Base-by-base conservation (phyloP, 176 grass and related monocot genomes). In the Dendrocalamus sinicus region DNA sequence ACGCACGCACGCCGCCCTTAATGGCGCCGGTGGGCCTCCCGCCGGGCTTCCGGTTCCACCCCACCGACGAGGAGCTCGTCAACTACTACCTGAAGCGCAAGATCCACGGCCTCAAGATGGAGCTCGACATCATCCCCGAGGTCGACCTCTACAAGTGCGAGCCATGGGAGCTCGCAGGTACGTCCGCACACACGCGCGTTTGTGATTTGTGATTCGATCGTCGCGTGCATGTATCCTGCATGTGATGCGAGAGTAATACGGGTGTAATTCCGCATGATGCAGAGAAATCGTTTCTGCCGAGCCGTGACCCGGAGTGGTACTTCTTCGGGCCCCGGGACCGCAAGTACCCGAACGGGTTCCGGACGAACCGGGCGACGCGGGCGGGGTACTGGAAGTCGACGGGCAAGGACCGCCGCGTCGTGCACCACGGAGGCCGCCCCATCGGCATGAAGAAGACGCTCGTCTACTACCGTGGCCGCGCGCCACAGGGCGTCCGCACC, bases 371-470 rank as follows among this genome's bases (percentile, higher is more conserved):
- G 24, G 96, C 96, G 51, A 98, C 96, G 78, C 32, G 90, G 26
- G 91, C 96, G 0, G 97, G 97, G 62, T 99, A 99, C 88, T 99
- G 97, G 97, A 99, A 99, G 89, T 99, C 94, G 19, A 96, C 96
- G 7, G 96, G 94, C 48, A 99, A 99, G 63, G 97, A 99, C 88
- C 91, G 97, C 1, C 83, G 92, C 75, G 97, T 99, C 47, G 39
- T 88, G 48, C 82, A 84, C 46, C 45, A 86, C 71, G 94, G 47
- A 47, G 89, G 53, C 23, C 81, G 97, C 57, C 54, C 97, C 19
- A 96, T 99, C 53, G 97, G 97, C 58, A 99, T 99, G 97, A 99
- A 99, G 90, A 99, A 99, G 90, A 99, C 97, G 63, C 79, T 99
- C 40, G 97, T 99, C 62, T 99, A 99, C 81, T 99, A 96, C 83